Evolutionary conservation across 2,329 filamentous ascomycete genomes (phyloP).

Genomic region (Apiospora rasikravindrae): DNA sequence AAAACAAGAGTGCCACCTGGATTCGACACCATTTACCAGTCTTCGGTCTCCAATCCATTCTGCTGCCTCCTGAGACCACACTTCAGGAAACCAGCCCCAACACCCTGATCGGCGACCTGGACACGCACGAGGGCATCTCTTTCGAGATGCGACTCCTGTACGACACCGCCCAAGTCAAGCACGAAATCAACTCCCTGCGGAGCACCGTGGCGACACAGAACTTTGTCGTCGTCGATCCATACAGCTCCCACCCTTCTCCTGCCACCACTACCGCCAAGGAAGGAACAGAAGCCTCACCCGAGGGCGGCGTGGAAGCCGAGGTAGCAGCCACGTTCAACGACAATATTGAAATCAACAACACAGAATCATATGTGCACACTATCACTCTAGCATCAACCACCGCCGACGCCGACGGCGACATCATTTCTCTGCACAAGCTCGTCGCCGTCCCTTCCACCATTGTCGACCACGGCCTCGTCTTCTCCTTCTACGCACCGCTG

Average conservation of each 20-base stretch:
- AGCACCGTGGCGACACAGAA: background rate
- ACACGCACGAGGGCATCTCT: background rate
- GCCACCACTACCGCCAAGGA: background rate
- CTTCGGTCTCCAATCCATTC: background rate
- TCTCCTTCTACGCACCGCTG: conserved; percentile 4
- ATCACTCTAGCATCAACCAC: background rate
- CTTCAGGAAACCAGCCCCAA: background rate
- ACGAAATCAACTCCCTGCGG: background rate
- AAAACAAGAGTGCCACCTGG: background rate
- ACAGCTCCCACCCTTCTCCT: background rate
- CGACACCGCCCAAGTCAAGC: background rate
- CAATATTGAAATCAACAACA: background rate
- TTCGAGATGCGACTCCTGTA: conserved; percentile 10
- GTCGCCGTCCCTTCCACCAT: background rate
- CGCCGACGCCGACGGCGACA: conserved; percentile 6
- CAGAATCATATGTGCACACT: background rate
- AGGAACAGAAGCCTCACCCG: background rate
- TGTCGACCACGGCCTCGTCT: background rate
- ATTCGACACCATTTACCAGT: background rate
- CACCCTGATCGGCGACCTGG: conserved; percentile 2
- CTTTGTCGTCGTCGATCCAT: background rate
- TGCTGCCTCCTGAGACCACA: background rate
- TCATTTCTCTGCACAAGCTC: background rate
- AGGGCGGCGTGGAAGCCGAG: background rate
- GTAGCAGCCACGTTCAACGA: no score